These are phyloP conservation scores for Tolypocladium album DNA, from an alignment of 2,329 filamentous ascomycete species.

Conservation along the genomic window DNA sequence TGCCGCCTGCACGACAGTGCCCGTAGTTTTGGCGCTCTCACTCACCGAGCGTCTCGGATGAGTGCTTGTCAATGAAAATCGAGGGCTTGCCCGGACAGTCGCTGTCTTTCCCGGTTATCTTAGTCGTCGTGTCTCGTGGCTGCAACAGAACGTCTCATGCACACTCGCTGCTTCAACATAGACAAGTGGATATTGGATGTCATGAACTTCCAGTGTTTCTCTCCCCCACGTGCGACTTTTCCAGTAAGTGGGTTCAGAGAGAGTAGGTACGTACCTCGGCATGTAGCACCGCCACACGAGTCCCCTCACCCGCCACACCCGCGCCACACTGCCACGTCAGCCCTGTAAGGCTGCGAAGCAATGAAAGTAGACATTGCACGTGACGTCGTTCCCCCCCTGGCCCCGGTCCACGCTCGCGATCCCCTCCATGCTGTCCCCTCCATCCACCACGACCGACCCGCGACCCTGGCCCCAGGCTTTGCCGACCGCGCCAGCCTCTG, in stretches of 20 bases:
- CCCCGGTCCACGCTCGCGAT: too few species aligned
- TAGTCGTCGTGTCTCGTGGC: not conserved
- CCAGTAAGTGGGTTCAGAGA: too few species aligned
- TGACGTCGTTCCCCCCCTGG: too few species aligned
- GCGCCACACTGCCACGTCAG: not conserved
- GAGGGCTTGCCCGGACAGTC: not conserved
- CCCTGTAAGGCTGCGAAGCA: not conserved
- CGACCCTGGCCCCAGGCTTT: not conserved
- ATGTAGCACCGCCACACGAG: conserved; percentile 10
- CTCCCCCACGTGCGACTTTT: not conserved
- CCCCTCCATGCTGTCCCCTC: conserved; percentile 3
- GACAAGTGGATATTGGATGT: too few species aligned
- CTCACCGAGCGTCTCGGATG: not conserved
- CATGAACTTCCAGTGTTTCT: too few species aligned
- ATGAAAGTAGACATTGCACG: too few species aligned
- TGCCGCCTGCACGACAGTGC: not conserved
- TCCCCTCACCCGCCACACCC: not conserved
- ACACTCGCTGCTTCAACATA: not conserved
- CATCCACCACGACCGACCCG: not conserved
- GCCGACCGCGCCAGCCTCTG: not conserved
- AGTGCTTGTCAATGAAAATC: not conserved
- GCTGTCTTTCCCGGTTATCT: not conserved
- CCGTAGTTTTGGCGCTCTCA: too few species aligned
- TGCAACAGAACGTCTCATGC: not conserved
- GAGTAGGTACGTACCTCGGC: not conserved